phyloP scores from a whole-genome alignment of 805 yeast genomes.

The Pichia nanzhaoensis region DNA sequence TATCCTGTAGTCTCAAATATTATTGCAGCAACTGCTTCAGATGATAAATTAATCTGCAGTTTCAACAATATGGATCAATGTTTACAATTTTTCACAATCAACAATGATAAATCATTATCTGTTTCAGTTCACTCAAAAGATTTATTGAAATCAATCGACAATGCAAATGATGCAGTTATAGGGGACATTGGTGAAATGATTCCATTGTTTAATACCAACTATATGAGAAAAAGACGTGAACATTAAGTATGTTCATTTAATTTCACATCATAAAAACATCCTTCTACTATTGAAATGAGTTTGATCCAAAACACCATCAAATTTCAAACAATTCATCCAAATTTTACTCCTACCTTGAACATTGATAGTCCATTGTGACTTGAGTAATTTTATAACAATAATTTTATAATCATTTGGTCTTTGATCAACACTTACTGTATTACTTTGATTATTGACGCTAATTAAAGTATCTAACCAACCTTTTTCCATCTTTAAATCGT shows the following conservation, averaged over 20 bases:
- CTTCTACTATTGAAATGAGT: constrained; percentile 18
- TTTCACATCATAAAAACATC: constrained; percentile 19
- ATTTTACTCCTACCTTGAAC: constrained; percentile 16
- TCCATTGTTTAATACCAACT: constrained; percentile 48
- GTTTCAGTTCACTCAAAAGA: constrained; percentile 15
- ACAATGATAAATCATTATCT: constrained; percentile 21
- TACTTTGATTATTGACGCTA: constrained; percentile 1
- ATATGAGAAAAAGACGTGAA: constrained; percentile 60
- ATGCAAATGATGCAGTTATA: constrained; percentile 15
- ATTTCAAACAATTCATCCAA: constrained; percentile 23
- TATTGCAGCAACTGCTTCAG: constrained; percentile 22
- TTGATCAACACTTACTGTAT: neutral
- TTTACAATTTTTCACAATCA: constrained; percentile 21
- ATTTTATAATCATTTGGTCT: constrained; percentile 10
- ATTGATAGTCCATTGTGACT: constrained; percentile 38
- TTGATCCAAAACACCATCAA: constrained; percentile 26
- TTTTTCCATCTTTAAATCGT: constrained; percentile 24
- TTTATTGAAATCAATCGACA: constrained; percentile 27
- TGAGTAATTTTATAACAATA: constrained; percentile 36
- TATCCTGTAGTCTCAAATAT: constrained; percentile 20
- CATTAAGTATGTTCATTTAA: constrained; percentile 31
- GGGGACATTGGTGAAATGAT: constrained; percentile 33
- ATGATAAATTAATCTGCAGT: constrained; percentile 22
- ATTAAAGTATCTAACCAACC: constrained; percentile 23
- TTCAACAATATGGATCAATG: constrained; percentile 19